A percentile compares a stretch with the other conserved stretches of the same genome.
phyloP scores from a whole-genome alignment of 805 yeast species.

The Brettanomyces nanus region DNA sequence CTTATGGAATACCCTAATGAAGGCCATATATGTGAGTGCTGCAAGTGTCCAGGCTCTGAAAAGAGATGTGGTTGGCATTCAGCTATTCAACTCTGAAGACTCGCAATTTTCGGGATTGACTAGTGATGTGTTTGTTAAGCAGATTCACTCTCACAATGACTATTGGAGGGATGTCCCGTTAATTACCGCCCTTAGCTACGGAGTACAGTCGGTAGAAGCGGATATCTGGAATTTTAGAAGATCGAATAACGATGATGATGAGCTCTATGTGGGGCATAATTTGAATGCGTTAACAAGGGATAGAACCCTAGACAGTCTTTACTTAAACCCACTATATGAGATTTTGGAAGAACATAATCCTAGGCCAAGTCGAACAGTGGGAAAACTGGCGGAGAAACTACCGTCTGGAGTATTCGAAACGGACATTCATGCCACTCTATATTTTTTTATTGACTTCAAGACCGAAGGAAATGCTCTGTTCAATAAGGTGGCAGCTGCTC shows the following conservation, averaged over 20 bases:
- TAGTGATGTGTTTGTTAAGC: slow-evolving; percentile 16
- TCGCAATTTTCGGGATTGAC: slow-evolving; percentile 22
- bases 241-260: slow-evolving; percentile 15
- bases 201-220: slow-evolving; percentile 44
- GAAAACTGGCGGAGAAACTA: slow-evolving; percentile 4
- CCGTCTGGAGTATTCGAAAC: slow-evolving; percentile 28
- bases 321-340: slow-evolving; percentile 42
- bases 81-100: no score
- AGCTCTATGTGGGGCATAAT: slow-evolving; percentile 57
- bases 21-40: no score
- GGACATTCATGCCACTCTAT: slow-evolving; percentile 43
- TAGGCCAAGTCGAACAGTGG: neutral
- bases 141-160: slow-evolving; percentile 49
- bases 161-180: slow-evolving; percentile 46
- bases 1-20: no score
- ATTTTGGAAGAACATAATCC: slow-evolving; percentile 31
- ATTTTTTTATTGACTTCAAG: slow-evolving; percentile 58
- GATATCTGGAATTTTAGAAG: slow-evolving; percentile 43
- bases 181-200: slow-evolving; percentile 37
- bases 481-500: slow-evolving; percentile 33
- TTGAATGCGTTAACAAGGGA: slow-evolving; percentile 35
- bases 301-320: slow-evolving; percentile 40
- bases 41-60: no score
- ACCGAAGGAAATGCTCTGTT: slow-evolving; percentile 47
- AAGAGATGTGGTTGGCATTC: no score